Percentiles rank a stretch among this genome's conserved stretches.
These are phyloP conservation scores for Sinapis alba DNA, from an alignment of 441 rosid genomes.

Conservation along the genomic window DNA sequence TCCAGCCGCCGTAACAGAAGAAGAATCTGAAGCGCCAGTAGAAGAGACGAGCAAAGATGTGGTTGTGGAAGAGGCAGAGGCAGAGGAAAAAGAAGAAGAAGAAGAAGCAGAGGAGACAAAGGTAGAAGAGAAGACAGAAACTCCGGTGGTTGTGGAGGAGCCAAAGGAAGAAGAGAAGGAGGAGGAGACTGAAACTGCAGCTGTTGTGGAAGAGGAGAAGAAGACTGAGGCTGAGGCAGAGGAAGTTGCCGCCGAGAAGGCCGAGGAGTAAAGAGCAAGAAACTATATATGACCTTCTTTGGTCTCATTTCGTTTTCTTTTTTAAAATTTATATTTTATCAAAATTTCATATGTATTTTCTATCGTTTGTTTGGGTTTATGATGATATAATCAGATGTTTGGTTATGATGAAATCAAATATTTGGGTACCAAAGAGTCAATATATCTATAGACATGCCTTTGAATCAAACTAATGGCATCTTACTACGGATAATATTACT, in stretches of 20 bases:
- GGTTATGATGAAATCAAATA: constrained; percentile 3
- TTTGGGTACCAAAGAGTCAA: too few relatives aligned
- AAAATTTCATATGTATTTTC: background rate
- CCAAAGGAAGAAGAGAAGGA: background rate
- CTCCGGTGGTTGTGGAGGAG: constrained; percentile 23
- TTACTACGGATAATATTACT: too few relatives aligned
- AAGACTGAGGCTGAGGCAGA: constrained; percentile 17
- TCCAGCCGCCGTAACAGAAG: constrained; percentile 22
- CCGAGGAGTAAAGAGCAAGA: constrained; percentile 23
- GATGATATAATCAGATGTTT: background rate
- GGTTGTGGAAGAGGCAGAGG: constrained; percentile 30
- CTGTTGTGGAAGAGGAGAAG: constrained; percentile 30
- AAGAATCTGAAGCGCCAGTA: constrained; percentile 27
- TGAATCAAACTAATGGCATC: too few relatives aligned
- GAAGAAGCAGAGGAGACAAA: constrained; percentile 8
- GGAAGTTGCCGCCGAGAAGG: constrained; percentile 29
- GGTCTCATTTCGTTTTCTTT: constrained; percentile 13
- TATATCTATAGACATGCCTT: too few relatives aligned
- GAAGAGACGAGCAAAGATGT: constrained; percentile 31
- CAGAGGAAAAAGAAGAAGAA: constrained; percentile 11
- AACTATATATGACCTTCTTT: constrained; percentile 12
- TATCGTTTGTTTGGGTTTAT: constrained; percentile 19
- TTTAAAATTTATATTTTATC: background rate
- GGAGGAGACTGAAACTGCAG: background rate
- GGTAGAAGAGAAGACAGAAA: constrained; percentile 16